Evolutionary conservation across 805 yeast genomes (phyloP).

Genomic region (Candida morakotiae): DNA sequence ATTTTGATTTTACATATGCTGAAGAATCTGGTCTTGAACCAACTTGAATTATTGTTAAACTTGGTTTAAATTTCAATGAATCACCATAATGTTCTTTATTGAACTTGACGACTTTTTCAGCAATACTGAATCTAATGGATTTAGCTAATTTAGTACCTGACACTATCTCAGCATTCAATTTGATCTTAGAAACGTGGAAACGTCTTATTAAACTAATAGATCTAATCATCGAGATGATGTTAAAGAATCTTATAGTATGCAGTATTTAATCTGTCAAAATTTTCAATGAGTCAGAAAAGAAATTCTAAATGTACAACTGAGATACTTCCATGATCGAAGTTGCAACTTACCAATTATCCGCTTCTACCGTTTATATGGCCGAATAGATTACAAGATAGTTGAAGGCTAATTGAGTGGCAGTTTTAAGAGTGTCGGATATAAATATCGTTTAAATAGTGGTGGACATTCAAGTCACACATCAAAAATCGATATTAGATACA

Average conservation of each 20-base stretch:
- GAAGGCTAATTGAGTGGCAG: too few species aligned
- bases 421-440: too few species aligned
- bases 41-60: constrained; percentile 80
- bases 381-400: too few species aligned
- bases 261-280: constrained; percentile 1
- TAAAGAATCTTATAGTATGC: not conserved
- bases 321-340: not conserved
- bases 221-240: constrained; percentile 2
- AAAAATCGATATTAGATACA: too few species aligned
- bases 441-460: too few species aligned
- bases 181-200: constrained; percentile 7
- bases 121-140: constrained; percentile 31
- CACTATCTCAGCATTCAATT: constrained; percentile 31
- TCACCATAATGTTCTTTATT: constrained; percentile 25
- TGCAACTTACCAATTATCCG: too few species aligned
- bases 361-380: too few species aligned
- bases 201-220: constrained; percentile 3
- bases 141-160: constrained; percentile 42
- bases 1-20: constrained; percentile 87
- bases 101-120: constrained; percentile 35
- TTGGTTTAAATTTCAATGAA: constrained; percentile 56
- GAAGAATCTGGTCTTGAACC: constrained; percentile 88
- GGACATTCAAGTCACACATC: too few species aligned
- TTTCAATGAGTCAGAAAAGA: too few species aligned
- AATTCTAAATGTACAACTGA: not conserved